Percentiles rank a stretch among this genome's conserved stretches.
phyloP scores from a whole-genome alignment of 495 filamentous ascomycete genomes.

The Coniosporium apollinis region DNA sequence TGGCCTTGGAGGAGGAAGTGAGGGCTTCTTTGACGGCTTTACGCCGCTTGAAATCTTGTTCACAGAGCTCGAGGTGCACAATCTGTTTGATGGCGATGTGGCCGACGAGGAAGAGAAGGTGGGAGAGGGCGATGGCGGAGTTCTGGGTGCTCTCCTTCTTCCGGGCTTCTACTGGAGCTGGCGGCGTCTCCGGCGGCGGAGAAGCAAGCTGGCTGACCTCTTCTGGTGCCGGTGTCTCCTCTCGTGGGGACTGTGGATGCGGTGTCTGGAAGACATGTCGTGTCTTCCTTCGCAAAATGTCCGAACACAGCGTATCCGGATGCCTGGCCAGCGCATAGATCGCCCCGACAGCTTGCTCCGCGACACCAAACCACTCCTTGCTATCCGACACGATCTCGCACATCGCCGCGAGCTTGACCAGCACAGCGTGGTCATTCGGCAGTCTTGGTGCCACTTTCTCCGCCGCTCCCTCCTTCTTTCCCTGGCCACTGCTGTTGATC shows the following conservation, averaged over 20 bases:
- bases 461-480: conserved; percentile 34
- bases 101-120: conserved; percentile 87
- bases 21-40: conserved; percentile 90
- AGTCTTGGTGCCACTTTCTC: conserved; percentile 51
- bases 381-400: conserved; percentile 69
- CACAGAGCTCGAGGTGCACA: conserved; percentile 95
- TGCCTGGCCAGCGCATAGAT: conserved; percentile 93
- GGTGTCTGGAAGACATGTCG: conserved; percentile 52
- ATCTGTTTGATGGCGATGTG: conserved; percentile 98
- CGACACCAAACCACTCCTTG: conserved; percentile 93
- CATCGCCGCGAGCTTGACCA: conserved; percentile 64
- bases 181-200: conserved; percentile 20
- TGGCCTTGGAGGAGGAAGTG: conserved; percentile 23
- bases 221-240: conserved; percentile 19
- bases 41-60: conserved; percentile 90
- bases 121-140: conserved; percentile 59
- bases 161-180: conserved; percentile 32
- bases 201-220: conserved; percentile 24
- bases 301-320: conserved; percentile 84
- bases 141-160: conserved; percentile 8
- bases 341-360: conserved; percentile 89
- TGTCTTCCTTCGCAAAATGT: conserved; percentile 77
- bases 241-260: conserved; percentile 18
- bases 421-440: conserved; percentile 77
- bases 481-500: conserved; percentile 63